Evolutionary conservation across 768 basidiomycete species (phyloP).

Genomic region (Collybia mongolica): DNA sequence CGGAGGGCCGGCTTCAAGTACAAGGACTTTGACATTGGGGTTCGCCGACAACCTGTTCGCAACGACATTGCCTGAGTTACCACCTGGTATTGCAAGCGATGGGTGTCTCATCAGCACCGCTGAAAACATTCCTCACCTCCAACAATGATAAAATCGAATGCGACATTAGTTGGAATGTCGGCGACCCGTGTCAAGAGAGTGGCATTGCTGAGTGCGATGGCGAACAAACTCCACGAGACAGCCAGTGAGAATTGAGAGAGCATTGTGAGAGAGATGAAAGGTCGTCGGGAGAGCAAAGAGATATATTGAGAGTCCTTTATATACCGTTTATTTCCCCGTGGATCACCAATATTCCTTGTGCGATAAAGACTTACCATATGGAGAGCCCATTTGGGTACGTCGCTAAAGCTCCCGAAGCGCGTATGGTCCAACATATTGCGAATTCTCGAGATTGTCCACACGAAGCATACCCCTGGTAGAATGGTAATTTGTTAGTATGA

Average conservation of each 20-base stretch:
- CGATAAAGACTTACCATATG: no score
- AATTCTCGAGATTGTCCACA: no score
- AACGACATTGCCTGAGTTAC: slow-evolving; percentile 13
- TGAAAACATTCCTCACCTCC: slow-evolving; percentile 6
- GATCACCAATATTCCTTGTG: no score
- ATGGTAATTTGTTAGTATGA: no score
- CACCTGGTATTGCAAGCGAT: not conserved
- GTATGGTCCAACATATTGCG: no score
- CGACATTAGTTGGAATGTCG: not conserved
- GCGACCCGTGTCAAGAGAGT: not conserved
- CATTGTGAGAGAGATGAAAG: not conserved
- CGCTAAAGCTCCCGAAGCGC: no score
- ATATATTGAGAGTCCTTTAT: not conserved
- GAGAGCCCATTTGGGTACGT: no score
- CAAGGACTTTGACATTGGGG: slow-evolving; percentile 15
- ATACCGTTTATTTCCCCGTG: not conserved
- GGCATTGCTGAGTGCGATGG: not conserved
- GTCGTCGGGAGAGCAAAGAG: not conserved
- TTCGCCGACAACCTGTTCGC: slow-evolving; percentile 23
- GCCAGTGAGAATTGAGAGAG: not conserved
- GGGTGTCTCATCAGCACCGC: not conserved
- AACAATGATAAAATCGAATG: slow-evolving; percentile 13
- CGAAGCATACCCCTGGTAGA: no score
- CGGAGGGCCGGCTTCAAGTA: slow-evolving; percentile 22
- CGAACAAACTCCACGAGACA: not conserved